A percentile compares a stretch with the other conserved stretches of the same genome.
Conservation (phyloP, 768 basidiomycete genomes). For the Leucocoprinus leucothites region DNA sequence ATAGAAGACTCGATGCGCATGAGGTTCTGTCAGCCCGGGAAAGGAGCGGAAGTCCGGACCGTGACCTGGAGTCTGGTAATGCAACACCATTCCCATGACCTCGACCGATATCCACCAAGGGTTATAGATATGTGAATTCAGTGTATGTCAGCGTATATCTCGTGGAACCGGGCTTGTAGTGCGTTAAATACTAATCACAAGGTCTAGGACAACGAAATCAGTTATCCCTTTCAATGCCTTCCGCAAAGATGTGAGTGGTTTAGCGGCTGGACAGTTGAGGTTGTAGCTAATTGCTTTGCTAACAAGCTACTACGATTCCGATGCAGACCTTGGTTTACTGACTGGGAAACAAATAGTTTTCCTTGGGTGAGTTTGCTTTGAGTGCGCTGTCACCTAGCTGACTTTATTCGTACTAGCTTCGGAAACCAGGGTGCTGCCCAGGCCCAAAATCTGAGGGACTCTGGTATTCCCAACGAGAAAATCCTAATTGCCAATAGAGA, state of each 20-base stretch:
- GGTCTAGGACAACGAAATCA: too few relatives aligned
- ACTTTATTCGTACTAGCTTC: constrained; percentile 34
- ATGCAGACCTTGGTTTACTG: constrained; percentile 50
- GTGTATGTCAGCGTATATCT: constrained; percentile 1
- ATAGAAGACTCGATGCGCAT: constrained; percentile 1
- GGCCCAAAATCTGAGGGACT: constrained; percentile 63
- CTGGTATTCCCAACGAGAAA: constrained; percentile 57
- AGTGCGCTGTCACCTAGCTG: background rate
- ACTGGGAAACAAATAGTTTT: constrained; percentile 54
- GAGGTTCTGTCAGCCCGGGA: background rate
- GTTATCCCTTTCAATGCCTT: constrained; percentile 25
- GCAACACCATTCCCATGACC: constrained; percentile 6
- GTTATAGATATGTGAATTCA: background rate
- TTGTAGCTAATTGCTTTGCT: background rate
- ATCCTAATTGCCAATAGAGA: constrained; percentile 57
- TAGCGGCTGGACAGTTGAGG: background rate
- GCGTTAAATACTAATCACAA: background rate
- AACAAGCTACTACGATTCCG: constrained; percentile 55
- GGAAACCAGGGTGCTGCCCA: constrained; percentile 68
- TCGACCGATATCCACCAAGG: background rate
- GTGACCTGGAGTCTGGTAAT: background rate
- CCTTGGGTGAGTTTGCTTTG: constrained; percentile 41
- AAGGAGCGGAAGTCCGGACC: constrained; percentile 4
- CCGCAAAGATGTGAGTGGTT: constrained; percentile 54
- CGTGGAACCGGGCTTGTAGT: background rate